These are phyloP conservation scores for Waltergamsia citrina DNA, from an alignment of 2,329 filamentous ascomycete species.

Conservation along the genomic window DNA sequence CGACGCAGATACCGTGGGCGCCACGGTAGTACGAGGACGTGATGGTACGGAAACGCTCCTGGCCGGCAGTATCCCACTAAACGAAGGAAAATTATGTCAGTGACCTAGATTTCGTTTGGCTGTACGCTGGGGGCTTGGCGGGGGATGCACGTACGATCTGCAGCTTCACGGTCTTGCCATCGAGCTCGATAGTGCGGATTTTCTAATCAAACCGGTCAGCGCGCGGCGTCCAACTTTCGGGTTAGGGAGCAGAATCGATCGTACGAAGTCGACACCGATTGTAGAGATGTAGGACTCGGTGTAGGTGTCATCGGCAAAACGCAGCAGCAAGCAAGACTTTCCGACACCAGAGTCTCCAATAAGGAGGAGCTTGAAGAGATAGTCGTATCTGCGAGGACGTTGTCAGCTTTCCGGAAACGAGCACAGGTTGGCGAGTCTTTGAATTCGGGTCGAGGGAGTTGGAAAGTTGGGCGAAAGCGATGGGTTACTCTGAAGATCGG, in stretches of 20 bases:
- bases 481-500: slow-evolving; percentile 4
- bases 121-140: neutral
- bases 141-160: slow-evolving; percentile 71
- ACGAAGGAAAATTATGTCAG: too few species aligned
- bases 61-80: slow-evolving; percentile 99
- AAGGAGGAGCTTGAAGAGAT: slow-evolving; percentile 99
- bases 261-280: slow-evolving; percentile 97
- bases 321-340: slow-evolving; percentile 97
- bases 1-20: slow-evolving; percentile 97
- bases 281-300: slow-evolving; percentile 99
- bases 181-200: slow-evolving; percentile 99
- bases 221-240: slow-evolving; percentile 6
- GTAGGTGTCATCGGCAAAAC: slow-evolving; percentile 98
- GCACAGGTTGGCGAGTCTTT: too few species aligned
- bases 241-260: slow-evolving; percentile 2
- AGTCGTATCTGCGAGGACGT: slow-evolving; percentile 81
- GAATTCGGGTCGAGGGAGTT: too few species aligned
- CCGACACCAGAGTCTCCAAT: slow-evolving; percentile 99
- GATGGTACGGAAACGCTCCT: slow-evolving; percentile 99
- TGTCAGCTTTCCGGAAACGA: slow-evolving; percentile 15
- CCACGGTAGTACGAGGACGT: slow-evolving; percentile 99
- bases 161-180: slow-evolving; percentile 99
- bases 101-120: too few species aligned
- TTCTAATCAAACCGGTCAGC: slow-evolving; percentile 52
- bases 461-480: too few species aligned